phyloP scores from a whole-genome alignment of 2,329 filamentous ascomycete species.

The Xylaria sp. region DNA sequence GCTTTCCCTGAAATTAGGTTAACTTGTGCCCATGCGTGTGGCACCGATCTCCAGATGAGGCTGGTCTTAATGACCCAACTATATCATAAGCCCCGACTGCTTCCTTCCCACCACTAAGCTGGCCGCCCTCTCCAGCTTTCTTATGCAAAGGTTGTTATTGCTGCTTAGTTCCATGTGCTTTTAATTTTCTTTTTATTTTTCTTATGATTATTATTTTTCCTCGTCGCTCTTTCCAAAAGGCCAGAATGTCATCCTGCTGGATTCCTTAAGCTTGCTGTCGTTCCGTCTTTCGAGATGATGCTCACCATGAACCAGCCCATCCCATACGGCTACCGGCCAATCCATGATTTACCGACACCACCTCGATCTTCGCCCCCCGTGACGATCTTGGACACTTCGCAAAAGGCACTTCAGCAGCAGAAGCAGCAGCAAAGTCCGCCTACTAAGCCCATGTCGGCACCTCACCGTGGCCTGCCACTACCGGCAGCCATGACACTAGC shows the following conservation, averaged over 20 bases:
- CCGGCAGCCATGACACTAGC: constrained; percentile 73
- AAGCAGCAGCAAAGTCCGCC: constrained; percentile 60
- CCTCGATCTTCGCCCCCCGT: constrained; percentile 67
- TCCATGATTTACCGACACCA: constrained; percentile 71
- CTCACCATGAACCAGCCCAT: constrained; percentile 70
- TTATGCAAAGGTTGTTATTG: constrained; percentile 54
- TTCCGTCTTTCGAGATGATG: constrained; percentile 58
- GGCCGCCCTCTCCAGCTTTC: constrained; percentile 53
- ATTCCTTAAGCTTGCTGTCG: constrained; percentile 43
- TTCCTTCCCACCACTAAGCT: constrained; percentile 51
- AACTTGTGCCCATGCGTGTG: constrained; percentile 48
- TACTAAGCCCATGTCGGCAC: constrained; percentile 71
- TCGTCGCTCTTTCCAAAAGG: constrained; percentile 34
- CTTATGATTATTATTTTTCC: constrained; percentile 2
- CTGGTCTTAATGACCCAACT: constrained; percentile 50
- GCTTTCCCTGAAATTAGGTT: constrained; percentile 43
- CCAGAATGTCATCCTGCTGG: constrained; percentile 42
- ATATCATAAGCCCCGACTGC: constrained; percentile 52
- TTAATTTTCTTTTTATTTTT: not conserved
- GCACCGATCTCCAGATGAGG: constrained; percentile 51
- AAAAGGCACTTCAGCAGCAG: constrained; percentile 54
- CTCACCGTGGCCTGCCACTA: constrained; percentile 75
- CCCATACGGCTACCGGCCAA: constrained; percentile 67
- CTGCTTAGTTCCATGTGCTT: constrained; percentile 40
- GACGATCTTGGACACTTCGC: constrained; percentile 59